Evolutionary conservation across 345 rosid genomes (phyloP), one percentile per base, ranked within the genome.

Genomic region (Linum usitatissimum): DNA sequence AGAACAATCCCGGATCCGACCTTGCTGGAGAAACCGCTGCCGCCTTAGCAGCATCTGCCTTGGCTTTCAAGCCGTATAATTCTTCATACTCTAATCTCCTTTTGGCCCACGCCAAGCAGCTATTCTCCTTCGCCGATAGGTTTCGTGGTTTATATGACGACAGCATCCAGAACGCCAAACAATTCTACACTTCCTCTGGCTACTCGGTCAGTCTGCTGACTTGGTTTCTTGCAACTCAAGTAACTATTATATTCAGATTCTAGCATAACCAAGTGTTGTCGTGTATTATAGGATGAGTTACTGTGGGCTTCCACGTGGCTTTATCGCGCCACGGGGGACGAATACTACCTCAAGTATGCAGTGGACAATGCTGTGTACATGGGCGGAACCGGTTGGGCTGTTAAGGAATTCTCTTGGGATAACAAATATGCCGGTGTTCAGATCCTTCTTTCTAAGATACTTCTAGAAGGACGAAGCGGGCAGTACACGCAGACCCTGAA

Each of bases 361-460:
- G 56, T 81, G 17, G 79, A 88, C 69, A 91, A 91, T 57, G 90
- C 85, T 12, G 88, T 65, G 13, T 78, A 79, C 77, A 80, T 91
- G 96, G 96, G 97, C 0, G 94, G 97, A 76, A 88, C 86, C 28
- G 86, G 94, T n/a, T 87, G 93, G 90, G 91, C 87, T 17, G 76
- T 86, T 64, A 86, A 84, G 66, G 96, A 91, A 28, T 88, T 91
- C 80, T 86, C 90, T n/a, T 91, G 96, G 97, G 96, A 91, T 77
- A 86, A 75, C 82, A 88, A 91, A 30, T 87, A 86, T 64, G 97
- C 89, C 3, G 97, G 96, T 59, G 81, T 88, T 38, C 97, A 91
- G 72, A 71, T 84, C 80, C 91, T 91, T 55, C 80, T 91, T 40
- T 69, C 80, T 54, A 84, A 88, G 96, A 58, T 84, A 18, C 60